Conservation (phyloP, 352 stramenopile genomes). For the Poterioochromonas sp. region DNA sequence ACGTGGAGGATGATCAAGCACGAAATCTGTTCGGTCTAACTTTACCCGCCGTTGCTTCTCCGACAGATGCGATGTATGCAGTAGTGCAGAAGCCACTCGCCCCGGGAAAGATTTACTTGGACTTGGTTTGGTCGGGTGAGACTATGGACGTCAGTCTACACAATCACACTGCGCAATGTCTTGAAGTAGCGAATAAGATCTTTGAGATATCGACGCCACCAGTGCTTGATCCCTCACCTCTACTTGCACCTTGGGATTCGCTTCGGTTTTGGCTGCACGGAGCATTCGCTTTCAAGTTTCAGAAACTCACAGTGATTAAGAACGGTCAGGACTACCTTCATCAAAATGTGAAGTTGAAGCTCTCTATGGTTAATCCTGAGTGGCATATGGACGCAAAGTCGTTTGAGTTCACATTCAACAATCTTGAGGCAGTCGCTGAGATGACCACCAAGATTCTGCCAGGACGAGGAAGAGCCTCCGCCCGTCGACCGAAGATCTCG, state of each 20-base stretch:
- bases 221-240: neutral
- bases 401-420: neutral
- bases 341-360: neutral
- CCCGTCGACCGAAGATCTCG: neutral
- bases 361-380: neutral
- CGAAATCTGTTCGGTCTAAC: too few relatives aligned
- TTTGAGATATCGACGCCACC: neutral
- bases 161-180: neutral
- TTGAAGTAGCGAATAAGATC: neutral
- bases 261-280: constrained; percentile 19
- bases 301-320: neutral
- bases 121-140: neutral
- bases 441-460: neutral
- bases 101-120: constrained; percentile 24
- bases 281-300: neutral
- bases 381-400: neutral
- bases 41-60: neutral
- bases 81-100: neutral
- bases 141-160: neutral
- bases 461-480: neutral
- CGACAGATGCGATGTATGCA: neutral
- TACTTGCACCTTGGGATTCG: constrained; percentile 12
- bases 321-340: neutral
- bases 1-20: neutral
- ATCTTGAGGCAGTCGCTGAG: neutral